phyloP scores from a whole-genome alignment of 2,329 filamentous ascomycete genomes.

The Fusarium hainanense region DNA sequence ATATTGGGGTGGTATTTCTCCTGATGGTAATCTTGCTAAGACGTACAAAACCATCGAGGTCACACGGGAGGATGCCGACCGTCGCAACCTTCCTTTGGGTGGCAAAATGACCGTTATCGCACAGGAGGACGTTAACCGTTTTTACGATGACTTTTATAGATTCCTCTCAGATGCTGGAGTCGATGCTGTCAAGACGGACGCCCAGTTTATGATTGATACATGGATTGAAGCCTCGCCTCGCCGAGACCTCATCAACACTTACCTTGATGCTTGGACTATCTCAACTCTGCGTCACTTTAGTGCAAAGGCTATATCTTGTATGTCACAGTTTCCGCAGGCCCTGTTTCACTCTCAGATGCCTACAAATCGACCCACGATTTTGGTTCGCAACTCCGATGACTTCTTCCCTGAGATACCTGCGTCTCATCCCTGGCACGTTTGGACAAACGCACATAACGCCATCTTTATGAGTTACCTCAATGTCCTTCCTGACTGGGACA shows the following conservation, averaged over 20 bases:
- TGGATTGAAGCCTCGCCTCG: slow-evolving; percentile 75
- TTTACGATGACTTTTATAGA: slow-evolving; percentile 92
- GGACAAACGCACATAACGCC: slow-evolving; percentile 90
- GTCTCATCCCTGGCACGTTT: slow-evolving; percentile 94
- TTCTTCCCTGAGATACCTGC: slow-evolving; percentile 87
- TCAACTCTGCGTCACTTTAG: slow-evolving; percentile 82
- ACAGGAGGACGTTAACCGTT: slow-evolving; percentile 75
- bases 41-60: slow-evolving; percentile 80
- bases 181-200: slow-evolving; percentile 92
- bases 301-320: slow-evolving; percentile 86
- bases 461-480: slow-evolving; percentile 88
- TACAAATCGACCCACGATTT: slow-evolving; percentile 76
- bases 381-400: slow-evolving; percentile 88
- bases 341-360: slow-evolving; percentile 87
- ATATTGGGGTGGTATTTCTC: slow-evolving; percentile 92
- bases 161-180: slow-evolving; percentile 81
- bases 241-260: slow-evolving; percentile 76
- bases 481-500: slow-evolving; percentile 83
- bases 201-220: slow-evolving; percentile 88
- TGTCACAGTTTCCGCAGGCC: slow-evolving; percentile 89
- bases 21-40: slow-evolving; percentile 76
- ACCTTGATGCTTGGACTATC: slow-evolving; percentile 88
- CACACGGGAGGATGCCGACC: slow-evolving; percentile 60
- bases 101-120: slow-evolving; percentile 79
- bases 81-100: slow-evolving; percentile 62